Percentiles rank a stretch among this genome's conserved stretches.
phyloP scores from a whole-genome alignment of 345 rosid species.

The Orychophragmus violaceus region DNA sequence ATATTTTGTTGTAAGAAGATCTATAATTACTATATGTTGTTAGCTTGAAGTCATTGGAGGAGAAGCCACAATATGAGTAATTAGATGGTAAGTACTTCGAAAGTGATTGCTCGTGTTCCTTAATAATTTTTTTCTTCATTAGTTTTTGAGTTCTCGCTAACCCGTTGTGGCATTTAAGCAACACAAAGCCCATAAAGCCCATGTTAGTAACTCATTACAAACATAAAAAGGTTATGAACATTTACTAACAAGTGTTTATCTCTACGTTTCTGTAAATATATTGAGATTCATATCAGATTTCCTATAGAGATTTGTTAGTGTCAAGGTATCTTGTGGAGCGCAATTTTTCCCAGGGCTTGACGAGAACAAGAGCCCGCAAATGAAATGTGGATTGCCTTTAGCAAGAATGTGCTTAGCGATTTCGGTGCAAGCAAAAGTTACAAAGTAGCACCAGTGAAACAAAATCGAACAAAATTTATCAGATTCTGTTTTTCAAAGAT shows the following conservation, averaged over 20 bases:
- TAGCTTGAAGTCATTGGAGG: constrained; percentile 37
- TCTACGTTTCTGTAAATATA: constrained; percentile 52
- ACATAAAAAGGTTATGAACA: background rate
- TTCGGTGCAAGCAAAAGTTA: constrained; percentile 59
- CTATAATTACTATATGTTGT: constrained; percentile 41
- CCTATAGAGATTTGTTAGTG: constrained; percentile 46
- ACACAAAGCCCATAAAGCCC: background rate
- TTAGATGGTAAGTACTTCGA: constrained; percentile 30
- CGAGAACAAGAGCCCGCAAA: constrained; percentile 86
- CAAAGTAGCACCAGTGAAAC: no score
- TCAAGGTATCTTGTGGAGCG: constrained; percentile 54
- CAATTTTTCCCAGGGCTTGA: constrained; percentile 87
- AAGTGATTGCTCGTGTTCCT: constrained; percentile 31
- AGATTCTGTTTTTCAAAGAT: no score
- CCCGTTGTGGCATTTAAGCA: constrained; percentile 35
- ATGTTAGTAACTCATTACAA: background rate
- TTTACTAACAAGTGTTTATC: constrained; percentile 38
- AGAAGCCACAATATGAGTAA: constrained; percentile 43
- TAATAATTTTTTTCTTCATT: constrained; percentile 24
- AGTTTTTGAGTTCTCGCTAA: constrained; percentile 42
- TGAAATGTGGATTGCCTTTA: constrained; percentile 89
- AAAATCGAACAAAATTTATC: no score
- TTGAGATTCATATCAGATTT: constrained; percentile 35
- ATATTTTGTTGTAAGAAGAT: background rate
- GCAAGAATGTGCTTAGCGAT: constrained; percentile 67